Conservation (phyloP, 306 rosid genomes). For the Prunus mongolica region DNA sequence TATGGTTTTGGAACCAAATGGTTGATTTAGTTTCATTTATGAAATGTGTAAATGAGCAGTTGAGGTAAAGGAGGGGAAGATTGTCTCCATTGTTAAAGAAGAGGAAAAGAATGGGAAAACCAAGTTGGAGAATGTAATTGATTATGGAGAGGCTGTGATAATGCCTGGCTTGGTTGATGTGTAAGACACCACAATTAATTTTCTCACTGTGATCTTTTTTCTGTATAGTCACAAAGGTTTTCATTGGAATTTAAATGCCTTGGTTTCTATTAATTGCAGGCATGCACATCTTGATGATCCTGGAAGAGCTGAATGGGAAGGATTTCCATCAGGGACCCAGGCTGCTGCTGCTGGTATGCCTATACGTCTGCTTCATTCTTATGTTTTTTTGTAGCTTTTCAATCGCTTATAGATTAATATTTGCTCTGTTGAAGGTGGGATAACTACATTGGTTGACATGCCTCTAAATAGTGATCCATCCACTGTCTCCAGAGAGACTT, state of each 20-base stretch:
- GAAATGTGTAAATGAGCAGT: slow-evolving; percentile 45
- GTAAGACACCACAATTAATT: slow-evolving; percentile 41
- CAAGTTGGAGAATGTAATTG: slow-evolving; percentile 41
- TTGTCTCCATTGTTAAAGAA: slow-evolving; percentile 55
- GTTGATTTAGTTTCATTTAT: neutral
- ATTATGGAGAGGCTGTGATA: slow-evolving; percentile 78
- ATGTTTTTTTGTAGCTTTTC: neutral
- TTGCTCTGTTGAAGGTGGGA: slow-evolving; percentile 62
- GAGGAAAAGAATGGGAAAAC: slow-evolving; percentile 38
- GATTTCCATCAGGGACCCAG: slow-evolving; percentile 80
- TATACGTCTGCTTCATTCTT: neutral
- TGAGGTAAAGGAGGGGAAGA: slow-evolving; percentile 76
- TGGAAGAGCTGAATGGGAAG: slow-evolving; percentile 94
- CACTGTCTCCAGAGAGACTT: slow-evolving; percentile 73
- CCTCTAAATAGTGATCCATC: slow-evolving; percentile 86
- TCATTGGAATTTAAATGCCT: neutral
- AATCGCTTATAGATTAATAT: neutral
- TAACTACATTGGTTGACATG: slow-evolving; percentile 94
- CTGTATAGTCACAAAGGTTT: neutral
- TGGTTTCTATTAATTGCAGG: slow-evolving; percentile 39
- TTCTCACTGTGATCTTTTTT: slow-evolving; percentile 6
- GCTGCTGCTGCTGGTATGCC: slow-evolving; percentile 96
- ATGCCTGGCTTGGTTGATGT: slow-evolving; percentile 96
- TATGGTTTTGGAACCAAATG: neutral
- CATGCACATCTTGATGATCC: slow-evolving; percentile 96